Evolutionary conservation across 2,329 filamentous ascomycete species (phyloP).

Genomic region (Zymoseptoria ardabiliae): DNA sequence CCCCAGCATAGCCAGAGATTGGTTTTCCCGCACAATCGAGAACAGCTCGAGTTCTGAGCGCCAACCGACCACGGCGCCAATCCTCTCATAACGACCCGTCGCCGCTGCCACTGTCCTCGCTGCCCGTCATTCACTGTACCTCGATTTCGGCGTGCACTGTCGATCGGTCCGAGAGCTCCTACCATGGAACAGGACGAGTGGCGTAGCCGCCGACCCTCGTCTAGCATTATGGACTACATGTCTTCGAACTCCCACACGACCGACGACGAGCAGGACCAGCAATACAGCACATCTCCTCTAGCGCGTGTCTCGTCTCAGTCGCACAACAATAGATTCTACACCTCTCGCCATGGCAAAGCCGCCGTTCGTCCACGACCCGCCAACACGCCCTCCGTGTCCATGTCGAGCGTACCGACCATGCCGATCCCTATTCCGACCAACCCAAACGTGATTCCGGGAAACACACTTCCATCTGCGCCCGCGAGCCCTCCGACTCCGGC

Average conservation of each 20-base stretch:
- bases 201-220: slow-evolving; percentile 15
- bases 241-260: slow-evolving; percentile 15
- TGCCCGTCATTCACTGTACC: background rate
- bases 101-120: background rate
- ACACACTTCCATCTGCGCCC: slow-evolving; percentile 56
- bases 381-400: slow-evolving; percentile 33
- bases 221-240: slow-evolving; percentile 26
- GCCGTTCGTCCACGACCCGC: slow-evolving; percentile 38
- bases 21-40: background rate
- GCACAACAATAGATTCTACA: slow-evolving; percentile 27
- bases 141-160: background rate
- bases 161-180: background rate
- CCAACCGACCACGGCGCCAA: background rate
- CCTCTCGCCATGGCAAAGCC: slow-evolving; percentile 28
- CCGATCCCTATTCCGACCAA: slow-evolving; percentile 42
- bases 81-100: background rate
- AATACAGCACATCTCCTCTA: slow-evolving; percentile 18
- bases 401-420: slow-evolving; percentile 25
- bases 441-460: slow-evolving; percentile 47
- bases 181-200: background rate
- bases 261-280: slow-evolving; percentile 10
- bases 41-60: background rate
- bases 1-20: background rate
- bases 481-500: slow-evolving; percentile 61
- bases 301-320: slow-evolving; percentile 26